Conservation (phyloP, 2,329 filamentous ascomycete species). For the Pseudonectria buxi region DNA sequence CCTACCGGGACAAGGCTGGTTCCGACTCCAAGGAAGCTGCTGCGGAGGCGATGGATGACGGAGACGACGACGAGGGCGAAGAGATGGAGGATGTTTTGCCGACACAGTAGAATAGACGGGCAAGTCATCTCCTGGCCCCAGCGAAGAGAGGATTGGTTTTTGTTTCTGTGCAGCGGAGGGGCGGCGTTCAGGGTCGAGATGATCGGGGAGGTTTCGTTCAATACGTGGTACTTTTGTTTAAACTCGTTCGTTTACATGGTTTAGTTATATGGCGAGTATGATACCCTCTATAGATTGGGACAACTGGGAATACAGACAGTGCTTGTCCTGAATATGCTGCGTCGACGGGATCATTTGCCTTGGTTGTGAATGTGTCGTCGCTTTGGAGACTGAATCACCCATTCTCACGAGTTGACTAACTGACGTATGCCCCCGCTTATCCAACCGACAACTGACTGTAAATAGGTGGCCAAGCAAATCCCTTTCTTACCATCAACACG, state of each 20-base stretch:
- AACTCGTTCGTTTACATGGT: constrained; percentile 4
- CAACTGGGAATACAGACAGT: constrained; percentile 7
- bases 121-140: constrained; percentile 1
- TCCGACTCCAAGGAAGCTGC: constrained; percentile 45
- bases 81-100: constrained; percentile 73
- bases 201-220: no score
- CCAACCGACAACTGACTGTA: background rate
- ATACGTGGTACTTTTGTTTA: constrained; percentile 6
- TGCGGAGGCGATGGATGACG: constrained; percentile 53
- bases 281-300: constrained; percentile 21
- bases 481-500: constrained; percentile 1
- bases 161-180: background rate
- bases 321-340: constrained; percentile 1
- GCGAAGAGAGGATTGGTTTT: background rate
- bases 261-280: constrained; percentile 17
- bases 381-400: constrained; percentile 1
- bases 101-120: constrained; percentile 9
- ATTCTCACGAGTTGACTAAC: no score
- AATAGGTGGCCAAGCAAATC: background rate
- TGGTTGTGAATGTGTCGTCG: no score
- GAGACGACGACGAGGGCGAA: constrained; percentile 60
- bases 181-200: no score
- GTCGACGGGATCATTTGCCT: no score
- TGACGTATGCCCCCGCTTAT: background rate
- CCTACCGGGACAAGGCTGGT: constrained; percentile 32